Base-by-base conservation (phyloP, 805 yeast species). In the Kazachstania africana region DNA sequence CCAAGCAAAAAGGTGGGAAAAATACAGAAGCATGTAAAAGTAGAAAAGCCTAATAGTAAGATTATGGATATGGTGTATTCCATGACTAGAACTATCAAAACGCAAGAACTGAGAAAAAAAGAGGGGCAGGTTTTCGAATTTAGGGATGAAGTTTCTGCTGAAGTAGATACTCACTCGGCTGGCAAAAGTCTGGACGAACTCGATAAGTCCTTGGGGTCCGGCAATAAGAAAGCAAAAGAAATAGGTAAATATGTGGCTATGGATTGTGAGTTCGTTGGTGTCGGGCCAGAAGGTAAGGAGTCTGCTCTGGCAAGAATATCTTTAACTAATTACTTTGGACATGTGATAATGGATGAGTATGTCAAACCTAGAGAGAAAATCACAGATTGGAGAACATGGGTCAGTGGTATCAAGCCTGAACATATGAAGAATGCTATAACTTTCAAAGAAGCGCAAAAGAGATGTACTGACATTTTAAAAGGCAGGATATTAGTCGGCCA, bases 241-340 rank as follows among this genome's bases (percentile, higher is more conserved):
- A 60, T 74, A 1, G 95, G 95, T 1, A 78, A 70, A 45, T 85
- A 69, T 43, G 37, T 85, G 2, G 83, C 95, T 1, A 71, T 87
- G 38, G 97, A 87, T 56, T 85, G 96, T 60, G 97, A 87, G 46
- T 85, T 87, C 62, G 96, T 87, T 2, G 95, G 95, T 8, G 77
- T 80, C 2, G 95, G 95, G 0, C 70, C 68, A 4, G 76, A 74
- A 8, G 93, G 93, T 5, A 36, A 50, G 8, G 72, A 65, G 28
- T 74, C 84, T 4, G 88, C 76, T 1, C 60, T 87, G 12, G 96
- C 94, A 0, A 66, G 96, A 42, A 91, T 85, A 0, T 83, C 95
- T 0, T 60, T 87, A 9, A 95, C 87, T 3, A 84, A 87, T 50
- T 83, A 66, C 50, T 77, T 71, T 47, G 95, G 96, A 0, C 70